Conservation (phyloP, 352 stramenopile species). For the Pythium brachiatum region DNA sequence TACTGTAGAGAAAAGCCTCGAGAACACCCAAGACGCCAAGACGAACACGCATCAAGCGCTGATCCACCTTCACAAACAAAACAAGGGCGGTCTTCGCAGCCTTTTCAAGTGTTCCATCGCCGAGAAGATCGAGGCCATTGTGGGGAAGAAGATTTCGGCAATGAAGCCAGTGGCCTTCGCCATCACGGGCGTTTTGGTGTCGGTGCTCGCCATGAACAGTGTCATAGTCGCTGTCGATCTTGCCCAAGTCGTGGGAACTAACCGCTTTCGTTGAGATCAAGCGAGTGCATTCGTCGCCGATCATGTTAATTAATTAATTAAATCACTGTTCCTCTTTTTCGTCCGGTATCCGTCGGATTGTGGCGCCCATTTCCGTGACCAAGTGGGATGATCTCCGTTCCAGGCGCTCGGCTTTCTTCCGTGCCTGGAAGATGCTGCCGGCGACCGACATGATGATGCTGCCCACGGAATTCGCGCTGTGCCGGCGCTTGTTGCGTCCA, state of each 20-base stretch:
- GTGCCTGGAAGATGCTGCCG: conserved; percentile 42
- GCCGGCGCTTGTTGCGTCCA: conserved; percentile 19
- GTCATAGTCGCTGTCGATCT: no score
- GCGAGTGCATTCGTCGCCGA: not conserved
- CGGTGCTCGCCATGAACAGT: no score
- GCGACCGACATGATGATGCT: conserved; percentile 61
- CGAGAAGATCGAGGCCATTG: no score
- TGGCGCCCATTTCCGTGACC: conserved; percentile 25
- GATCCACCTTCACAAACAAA: not conserved
- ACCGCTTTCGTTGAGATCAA: no score
- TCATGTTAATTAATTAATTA: not conserved
- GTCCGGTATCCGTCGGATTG: conserved; percentile 2
- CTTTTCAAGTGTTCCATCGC: no score
- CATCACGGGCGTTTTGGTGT: no score
- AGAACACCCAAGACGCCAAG: not conserved
- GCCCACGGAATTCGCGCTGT: conserved; percentile 55
- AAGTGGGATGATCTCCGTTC: conserved; percentile 40
- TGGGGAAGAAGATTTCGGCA: no score
- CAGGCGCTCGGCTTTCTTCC: conserved; percentile 31
- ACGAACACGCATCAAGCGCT: not conserved
- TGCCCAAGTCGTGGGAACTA: no score
- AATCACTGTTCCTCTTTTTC: not conserved
- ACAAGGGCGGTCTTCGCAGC: not conserved
- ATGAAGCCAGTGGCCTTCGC: no score
- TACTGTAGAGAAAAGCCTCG: no score